These are phyloP conservation scores for Multifurca ochricompacta DNA, from an alignment of 768 basidiomycete genomes.

Conservation along the genomic window DNA sequence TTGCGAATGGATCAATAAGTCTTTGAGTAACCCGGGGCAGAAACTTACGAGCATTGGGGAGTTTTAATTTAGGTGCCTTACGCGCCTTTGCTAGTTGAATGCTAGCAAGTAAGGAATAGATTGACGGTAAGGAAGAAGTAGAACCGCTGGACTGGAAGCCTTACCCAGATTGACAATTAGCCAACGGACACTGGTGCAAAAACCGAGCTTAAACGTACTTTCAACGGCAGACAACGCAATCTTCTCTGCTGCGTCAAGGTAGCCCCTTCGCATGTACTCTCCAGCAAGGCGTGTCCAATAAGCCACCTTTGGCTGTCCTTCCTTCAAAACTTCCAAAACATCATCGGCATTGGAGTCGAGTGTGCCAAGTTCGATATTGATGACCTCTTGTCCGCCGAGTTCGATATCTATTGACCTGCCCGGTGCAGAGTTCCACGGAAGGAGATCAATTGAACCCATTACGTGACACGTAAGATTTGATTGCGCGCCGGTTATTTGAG, in stretches of 20 bases:
- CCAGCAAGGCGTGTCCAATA: constrained; percentile 80
- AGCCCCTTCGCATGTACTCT: constrained; percentile 81
- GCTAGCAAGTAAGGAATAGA: constrained; percentile 80
- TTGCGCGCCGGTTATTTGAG: background rate
- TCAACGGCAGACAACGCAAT: constrained; percentile 61
- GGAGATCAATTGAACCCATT: constrained; percentile 10
- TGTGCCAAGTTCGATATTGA: constrained; percentile 82
- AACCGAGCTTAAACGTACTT: constrained; percentile 37
- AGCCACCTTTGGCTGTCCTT: constrained; percentile 62
- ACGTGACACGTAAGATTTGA: background rate
- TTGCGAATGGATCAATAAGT: background rate
- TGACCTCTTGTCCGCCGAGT: constrained; percentile 74
- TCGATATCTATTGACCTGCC: constrained; percentile 59
- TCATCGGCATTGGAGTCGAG: constrained; percentile 75
- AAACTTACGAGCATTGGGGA: constrained; percentile 65
- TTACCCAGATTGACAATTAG: constrained; percentile 26
- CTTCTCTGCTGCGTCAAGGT: constrained; percentile 67
- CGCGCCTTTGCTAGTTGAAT: constrained; percentile 74
- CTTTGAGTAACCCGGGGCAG: background rate
- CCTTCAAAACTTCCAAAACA: constrained; percentile 62
- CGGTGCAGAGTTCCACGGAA: constrained; percentile 20
- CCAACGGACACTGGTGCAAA: background rate
- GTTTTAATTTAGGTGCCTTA: constrained; percentile 72
- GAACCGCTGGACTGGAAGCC: constrained; percentile 46
- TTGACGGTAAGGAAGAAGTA: constrained; percentile 51